Conservation (phyloP, 2,329 filamentous ascomycete genomes). For the Pyrenochaeta sp. region DNA sequence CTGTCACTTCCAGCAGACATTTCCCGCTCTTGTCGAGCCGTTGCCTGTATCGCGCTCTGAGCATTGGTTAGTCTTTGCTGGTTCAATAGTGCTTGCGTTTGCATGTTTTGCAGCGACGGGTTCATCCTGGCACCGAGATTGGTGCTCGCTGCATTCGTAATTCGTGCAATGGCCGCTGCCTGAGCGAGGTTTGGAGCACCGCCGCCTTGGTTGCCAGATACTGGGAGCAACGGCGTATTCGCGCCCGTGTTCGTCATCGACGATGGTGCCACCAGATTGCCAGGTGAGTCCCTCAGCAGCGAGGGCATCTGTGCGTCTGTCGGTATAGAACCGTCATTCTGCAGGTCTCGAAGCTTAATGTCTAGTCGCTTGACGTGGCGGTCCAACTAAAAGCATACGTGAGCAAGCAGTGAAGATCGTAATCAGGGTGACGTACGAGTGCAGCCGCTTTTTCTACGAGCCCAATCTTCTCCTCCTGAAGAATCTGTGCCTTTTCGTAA, state of each 20-base stretch:
- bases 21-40: conserved; percentile 58
- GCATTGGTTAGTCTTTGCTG: conserved; percentile 48
- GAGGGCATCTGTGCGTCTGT: conserved; percentile 68
- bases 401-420: conserved; percentile 11
- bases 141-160: conserved; percentile 48
- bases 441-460: conserved; percentile 71
- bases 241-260: conserved; percentile 57
- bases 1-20: conserved; percentile 63
- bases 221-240: conserved; percentile 61
- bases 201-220: conserved; percentile 64
- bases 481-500: conserved; percentile 72
- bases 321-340: conserved; percentile 66
- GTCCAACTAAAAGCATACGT: conserved; percentile 57
- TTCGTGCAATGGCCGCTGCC: conserved; percentile 58
- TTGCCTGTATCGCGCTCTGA: conserved; percentile 43
- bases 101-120: conserved; percentile 48
- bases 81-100: conserved; percentile 47
- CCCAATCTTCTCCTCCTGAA: conserved; percentile 78
- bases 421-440: conserved; percentile 58
- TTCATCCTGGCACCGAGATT: conserved; percentile 37
- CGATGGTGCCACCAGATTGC: conserved; percentile 58
- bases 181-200: conserved; percentile 62
- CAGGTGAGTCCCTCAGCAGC: conserved; percentile 59
- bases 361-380: conserved; percentile 71
- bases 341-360: conserved; percentile 67